phyloP scores from a whole-genome alignment of 352 stramenopile species.

The Pythium grandisporangium region DNA sequence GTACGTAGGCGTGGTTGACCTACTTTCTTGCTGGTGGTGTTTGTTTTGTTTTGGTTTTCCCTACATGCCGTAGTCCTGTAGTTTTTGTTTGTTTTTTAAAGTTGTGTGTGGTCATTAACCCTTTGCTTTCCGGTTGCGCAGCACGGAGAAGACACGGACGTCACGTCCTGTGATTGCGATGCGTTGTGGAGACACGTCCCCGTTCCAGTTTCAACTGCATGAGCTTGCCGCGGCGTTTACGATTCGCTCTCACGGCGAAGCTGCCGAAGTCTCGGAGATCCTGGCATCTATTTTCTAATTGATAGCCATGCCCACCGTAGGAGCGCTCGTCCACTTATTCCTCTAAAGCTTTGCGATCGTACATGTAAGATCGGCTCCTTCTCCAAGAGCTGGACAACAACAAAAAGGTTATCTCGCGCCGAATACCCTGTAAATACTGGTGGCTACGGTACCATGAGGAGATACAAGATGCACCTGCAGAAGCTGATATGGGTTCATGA shows the following conservation, averaged over 20 bases:
- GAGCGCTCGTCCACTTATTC: no score
- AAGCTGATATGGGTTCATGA: no score
- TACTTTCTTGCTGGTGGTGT: neutral
- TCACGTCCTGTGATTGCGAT: slow-evolving; percentile 35
- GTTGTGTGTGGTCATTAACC: slow-evolving; percentile 1
- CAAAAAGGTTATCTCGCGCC: no score
- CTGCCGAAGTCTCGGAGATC: slow-evolving; percentile 6
- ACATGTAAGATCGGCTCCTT: no score
- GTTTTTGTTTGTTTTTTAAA: neutral
- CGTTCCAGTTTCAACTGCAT: slow-evolving; percentile 19
- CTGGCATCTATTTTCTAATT: slow-evolving; percentile 14
- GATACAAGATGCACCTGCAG: no score
- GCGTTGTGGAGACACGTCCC: slow-evolving; percentile 6
- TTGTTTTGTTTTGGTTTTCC: slow-evolving; percentile 7
- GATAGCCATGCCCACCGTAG: no score
- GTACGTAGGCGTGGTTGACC: slow-evolving; percentile 3
- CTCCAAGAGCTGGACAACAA: no score
- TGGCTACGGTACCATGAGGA: no score
- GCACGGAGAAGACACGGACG: slow-evolving; percentile 37
- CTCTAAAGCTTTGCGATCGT: no score
- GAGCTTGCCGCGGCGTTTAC: slow-evolving; percentile 16
- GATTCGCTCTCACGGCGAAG: slow-evolving; percentile 5
- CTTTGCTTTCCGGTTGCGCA: slow-evolving; percentile 10
- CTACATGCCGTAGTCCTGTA: slow-evolving; percentile 12
- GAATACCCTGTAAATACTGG: no score